Evolutionary conservation across 495 filamentous ascomycete species (phyloP), one percentile per base, ranked within the genome.

Genomic region (Penicillium bialowiezense): DNA sequence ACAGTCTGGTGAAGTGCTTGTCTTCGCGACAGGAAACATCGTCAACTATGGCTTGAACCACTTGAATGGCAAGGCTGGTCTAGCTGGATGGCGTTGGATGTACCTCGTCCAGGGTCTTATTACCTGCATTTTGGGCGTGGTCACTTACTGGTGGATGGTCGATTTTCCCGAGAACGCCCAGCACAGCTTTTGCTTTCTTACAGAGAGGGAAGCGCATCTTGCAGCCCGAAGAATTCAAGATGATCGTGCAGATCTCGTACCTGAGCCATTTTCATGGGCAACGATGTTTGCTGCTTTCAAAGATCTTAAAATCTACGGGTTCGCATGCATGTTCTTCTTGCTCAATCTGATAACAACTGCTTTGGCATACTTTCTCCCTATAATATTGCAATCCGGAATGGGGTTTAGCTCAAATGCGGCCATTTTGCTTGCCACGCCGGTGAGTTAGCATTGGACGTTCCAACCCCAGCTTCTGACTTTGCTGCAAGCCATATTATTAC

Each of bases 81-180:
- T 90, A 10, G 78, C 76, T 5, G 86, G 87, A 9, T 91, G 87
- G 87, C 75, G 84, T 13, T 90, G 85, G 80, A 89, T 89, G 82
- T 90, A 82, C 48, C 59, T 90, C 5, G 81, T 90, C 2, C 86
- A 91, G 62, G 82, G 82, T 1, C 48, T 71, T 1, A 81, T 87
- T 45, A 70, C 86, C n/a, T 81, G 74, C 52, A 65, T 87, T 1
- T 65, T 91, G 34, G 86, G 86, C 5, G 54, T 87, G n/a, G 43
- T 75, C 3, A 89, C 84, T 0, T 91, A 85, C 55, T 85, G 81
- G 70, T 90, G 85, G 85, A 89, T 91, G 62, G 74, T 90, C 20
- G 87, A 90, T 54, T 92, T 92, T 52, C 88, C 88, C 0, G 87
- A 90, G 44, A 78, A 83, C 7, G 73, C 82, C 0, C 72, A 79